phyloP scores from a whole-genome alignment of 73 alveolate species.

The Tetrahymena malaccensis region DNA sequence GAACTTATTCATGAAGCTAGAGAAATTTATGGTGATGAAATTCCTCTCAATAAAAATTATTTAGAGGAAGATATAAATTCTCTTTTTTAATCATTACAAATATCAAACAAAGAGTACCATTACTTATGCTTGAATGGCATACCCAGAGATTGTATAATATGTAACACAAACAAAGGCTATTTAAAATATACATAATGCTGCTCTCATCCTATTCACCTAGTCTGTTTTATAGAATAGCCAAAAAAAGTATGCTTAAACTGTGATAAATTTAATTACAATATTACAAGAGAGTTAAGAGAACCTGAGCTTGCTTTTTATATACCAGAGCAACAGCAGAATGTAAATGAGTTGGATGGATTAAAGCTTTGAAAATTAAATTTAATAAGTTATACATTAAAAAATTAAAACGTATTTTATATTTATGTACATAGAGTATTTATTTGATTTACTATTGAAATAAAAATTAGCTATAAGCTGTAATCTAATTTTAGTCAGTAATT shows the following conservation, averaged over 20 bases:
- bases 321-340: background rate
- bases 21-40: background rate
- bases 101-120: background rate
- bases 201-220: background rate
- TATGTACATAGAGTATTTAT: too few species aligned
- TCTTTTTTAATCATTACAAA: background rate
- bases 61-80: background rate
- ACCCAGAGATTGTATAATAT: background rate
- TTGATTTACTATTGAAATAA: too few species aligned
- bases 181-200: background rate
- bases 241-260: background rate
- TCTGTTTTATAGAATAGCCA: background rate
- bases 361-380: background rate
- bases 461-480: too few species aligned
- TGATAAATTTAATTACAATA: background rate
- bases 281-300: background rate
- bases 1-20: background rate
- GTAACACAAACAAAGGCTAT: background rate
- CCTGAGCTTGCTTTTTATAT: background rate
- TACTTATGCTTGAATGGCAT: background rate
- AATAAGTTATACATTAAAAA: too few species aligned
- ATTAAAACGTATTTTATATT: too few species aligned
- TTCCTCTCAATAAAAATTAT: background rate
- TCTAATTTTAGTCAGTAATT: too few species aligned
- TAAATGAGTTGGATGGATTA: background rate